These are phyloP conservation scores for Raddia distichophylla DNA, from an alignment of 176 grass and related monocot species.

Conservation along the genomic window DNA sequence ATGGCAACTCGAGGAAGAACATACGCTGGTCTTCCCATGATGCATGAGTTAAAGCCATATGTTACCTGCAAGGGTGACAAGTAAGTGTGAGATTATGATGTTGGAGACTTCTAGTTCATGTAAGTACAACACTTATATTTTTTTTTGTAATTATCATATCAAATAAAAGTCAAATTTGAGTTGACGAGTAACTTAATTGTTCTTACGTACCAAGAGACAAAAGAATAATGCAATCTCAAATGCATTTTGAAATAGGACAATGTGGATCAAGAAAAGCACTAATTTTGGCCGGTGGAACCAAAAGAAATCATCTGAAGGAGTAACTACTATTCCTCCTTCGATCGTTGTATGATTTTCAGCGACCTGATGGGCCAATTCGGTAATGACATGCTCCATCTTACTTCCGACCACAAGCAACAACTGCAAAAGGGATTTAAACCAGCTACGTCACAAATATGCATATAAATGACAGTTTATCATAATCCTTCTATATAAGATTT, in stretches of 20 bases:
- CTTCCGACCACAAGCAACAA: constrained; percentile 62
- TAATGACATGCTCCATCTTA: constrained; percentile 95
- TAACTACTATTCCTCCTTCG: constrained; percentile 61
- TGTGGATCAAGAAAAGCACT: constrained; percentile 79
- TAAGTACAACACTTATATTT: neutral
- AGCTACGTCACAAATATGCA: neutral
- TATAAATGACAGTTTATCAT: neutral
- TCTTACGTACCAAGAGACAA: constrained; percentile 66
- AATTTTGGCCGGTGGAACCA: constrained; percentile 74
- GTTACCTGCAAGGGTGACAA: constrained; percentile 41
- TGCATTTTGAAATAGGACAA: constrained; percentile 79
- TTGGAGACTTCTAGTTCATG: neutral
- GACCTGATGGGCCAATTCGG: constrained; percentile 69
- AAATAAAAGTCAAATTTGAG: neutral
- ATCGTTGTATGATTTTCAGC: constrained; percentile 56
- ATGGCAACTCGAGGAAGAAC: constrained; percentile 53
- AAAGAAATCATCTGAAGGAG: constrained; percentile 74
- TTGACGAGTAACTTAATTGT: neutral
- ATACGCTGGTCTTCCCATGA: constrained; percentile 52
- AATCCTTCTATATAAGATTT: neutral
- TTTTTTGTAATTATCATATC: neutral
- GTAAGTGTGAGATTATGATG: neutral
- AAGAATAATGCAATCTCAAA: constrained; percentile 89
- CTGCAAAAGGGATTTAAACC: constrained; percentile 23
- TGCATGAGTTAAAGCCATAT: constrained; percentile 62